These are phyloP conservation scores for Orbilia quercus DNA, from an alignment of 2,329 filamentous ascomycete species.

Conservation along the genomic window DNA sequence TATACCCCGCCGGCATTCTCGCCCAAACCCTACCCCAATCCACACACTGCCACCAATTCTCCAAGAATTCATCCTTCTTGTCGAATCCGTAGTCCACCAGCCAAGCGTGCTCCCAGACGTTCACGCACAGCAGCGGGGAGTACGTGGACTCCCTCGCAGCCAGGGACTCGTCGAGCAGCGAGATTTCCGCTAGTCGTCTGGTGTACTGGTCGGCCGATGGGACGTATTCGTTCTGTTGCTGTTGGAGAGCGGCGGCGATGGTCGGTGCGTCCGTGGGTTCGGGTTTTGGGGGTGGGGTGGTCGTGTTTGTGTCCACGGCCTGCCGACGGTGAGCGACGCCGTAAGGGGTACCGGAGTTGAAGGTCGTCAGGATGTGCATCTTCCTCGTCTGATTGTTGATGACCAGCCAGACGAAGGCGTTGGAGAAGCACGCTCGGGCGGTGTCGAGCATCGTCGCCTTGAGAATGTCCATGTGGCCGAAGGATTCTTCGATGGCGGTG, in stretches of 20 bases:
- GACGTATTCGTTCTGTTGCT: constrained; percentile 47
- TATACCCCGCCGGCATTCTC: constrained; percentile 58
- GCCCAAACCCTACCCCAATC: constrained; percentile 80
- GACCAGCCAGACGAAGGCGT: constrained; percentile 96
- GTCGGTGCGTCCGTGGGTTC: constrained; percentile 62
- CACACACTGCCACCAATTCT: constrained; percentile 86
- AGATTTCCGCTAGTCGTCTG: constrained; percentile 59
- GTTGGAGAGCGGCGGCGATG: constrained; percentile 61
- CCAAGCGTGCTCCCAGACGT: constrained; percentile 96
- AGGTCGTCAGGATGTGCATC: constrained; percentile 81
- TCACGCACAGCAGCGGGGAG: constrained; percentile 87
- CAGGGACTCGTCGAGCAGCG: constrained; percentile 60
- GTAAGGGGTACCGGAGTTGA: constrained; percentile 90
- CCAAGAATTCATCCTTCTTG: constrained; percentile 80
- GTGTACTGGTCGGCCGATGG: constrained; percentile 59
- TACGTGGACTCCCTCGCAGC: no score
- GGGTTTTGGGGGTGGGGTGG: constrained; percentile 61
- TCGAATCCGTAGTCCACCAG: constrained; percentile 80
- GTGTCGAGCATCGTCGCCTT: constrained; percentile 81
- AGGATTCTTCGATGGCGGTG: constrained; percentile 73
- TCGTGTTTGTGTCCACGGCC: constrained; percentile 76
- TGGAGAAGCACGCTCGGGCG: constrained; percentile 91
- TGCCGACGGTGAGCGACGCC: constrained; percentile 81
- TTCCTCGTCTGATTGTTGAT: constrained; percentile 67
- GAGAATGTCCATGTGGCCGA: constrained; percentile 85